These are phyloP conservation scores for Amphicarpaea edgeworthii DNA, from an alignment of 306 rosid species.

Conservation along the genomic window DNA sequence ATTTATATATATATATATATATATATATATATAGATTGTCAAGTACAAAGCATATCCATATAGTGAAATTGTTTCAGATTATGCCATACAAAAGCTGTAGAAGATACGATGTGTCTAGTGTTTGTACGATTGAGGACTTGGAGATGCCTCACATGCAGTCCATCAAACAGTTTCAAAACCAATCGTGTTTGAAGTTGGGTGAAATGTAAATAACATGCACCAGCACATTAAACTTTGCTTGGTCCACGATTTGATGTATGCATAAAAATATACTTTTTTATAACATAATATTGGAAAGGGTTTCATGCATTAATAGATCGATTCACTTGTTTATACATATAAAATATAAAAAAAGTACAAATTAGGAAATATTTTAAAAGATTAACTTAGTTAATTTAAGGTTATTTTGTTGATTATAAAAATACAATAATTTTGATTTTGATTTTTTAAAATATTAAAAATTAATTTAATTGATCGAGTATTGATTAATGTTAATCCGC, in stretches of 20 bases:
- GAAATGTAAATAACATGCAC: not conserved
- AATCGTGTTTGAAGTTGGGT: not conserved
- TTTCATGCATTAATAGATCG: not conserved
- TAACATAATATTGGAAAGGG: not conserved
- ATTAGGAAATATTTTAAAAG: not conserved
- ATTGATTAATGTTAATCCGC: not conserved
- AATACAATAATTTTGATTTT: not conserved
- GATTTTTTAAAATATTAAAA: not conserved
- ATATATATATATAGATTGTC: not conserved
- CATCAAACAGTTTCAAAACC: slow-evolving; percentile 4
- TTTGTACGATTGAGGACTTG: not conserved
- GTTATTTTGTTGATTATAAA: not conserved
- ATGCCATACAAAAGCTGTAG: slow-evolving; percentile 30
- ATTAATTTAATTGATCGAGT: not conserved
- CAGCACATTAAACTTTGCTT: not conserved
- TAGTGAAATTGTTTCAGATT: not conserved
- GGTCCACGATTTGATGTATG: not conserved
- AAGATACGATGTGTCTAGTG: not conserved
- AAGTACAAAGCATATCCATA: not conserved
- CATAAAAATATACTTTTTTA: not conserved
- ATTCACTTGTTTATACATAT: not conserved
- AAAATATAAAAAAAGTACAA: not conserved
- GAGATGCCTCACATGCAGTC: not conserved
- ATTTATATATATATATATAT: no score
- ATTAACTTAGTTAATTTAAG: not conserved